Evolutionary conservation across 1,139 yeast genomes (phyloP), one percentile per base, ranked within the genome.

Genomic region (Pneumocystis sp.): DNA sequence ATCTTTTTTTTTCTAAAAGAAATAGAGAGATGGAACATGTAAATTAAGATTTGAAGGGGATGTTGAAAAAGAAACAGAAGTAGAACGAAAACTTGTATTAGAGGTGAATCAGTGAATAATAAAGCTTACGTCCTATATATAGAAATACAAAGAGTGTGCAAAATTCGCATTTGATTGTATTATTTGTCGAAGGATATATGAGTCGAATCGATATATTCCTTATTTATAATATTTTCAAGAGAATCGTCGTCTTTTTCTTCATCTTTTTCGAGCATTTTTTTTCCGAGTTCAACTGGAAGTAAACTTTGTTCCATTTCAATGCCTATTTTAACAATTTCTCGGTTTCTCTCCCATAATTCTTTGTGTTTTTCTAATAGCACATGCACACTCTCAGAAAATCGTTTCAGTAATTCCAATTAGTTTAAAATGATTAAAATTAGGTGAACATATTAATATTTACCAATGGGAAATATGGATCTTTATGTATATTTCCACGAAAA

Each of bases 21-120:
- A 31, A n/a, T 10, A 68, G 68, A 81, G 88, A 69, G 93, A 86
- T 70, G 90, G 95, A 0, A 82, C 80, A 21, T 95, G 96, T 69
- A 77, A 89, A 70, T 79, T 95, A 65, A 83, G 84, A 71, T 95
- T 95, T 72, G 98, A 95, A 71, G 99, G 98, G 7, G 98, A 95
- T 72, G 96, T 85, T 1, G 93, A 89, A 65, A 93, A 93, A 75
- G 97, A 91, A 73, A 93, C 97, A 0, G 96, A 90, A 71, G 97
- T 93, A 1, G 90, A 86, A 67, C 79, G 97, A 69, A 78, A 91
- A 66, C 80, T 87, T 67, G 97, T 91, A 3, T 78, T 91, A 31
- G 71, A 70, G 25, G 21, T 50, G 21, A 50, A 29, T 31, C 21
- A 50, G 21, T 25, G 21, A 25, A 4, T 7, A 50, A 40, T 6